Evolutionary conservation across 1,284 basidiomycete genomes (phyloP), one percentile per base, ranked within the genome.

Genomic region (Ustilago tritici): DNA sequence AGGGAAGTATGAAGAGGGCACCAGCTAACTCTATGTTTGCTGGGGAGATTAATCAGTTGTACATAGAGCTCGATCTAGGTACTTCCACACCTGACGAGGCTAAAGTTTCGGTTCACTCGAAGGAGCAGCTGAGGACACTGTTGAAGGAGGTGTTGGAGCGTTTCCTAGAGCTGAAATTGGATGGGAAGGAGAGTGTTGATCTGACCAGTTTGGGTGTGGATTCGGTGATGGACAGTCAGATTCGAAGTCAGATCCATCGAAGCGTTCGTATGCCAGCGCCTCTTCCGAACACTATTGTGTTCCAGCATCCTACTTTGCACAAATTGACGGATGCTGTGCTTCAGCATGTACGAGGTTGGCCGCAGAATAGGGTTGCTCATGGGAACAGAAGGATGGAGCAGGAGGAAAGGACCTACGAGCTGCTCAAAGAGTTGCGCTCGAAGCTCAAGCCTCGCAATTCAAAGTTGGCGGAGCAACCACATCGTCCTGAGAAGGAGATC

Each of bases 171-270:
- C 52, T 70, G n/a, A 63, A 65, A 17, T 56, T 69, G 2, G 62
- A 55, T 4, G 60, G 52, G 17, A 80, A 88, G 34, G 77, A 84
- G 40, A 85, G 87, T 57, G 82, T 84, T 12, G 56, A 77, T 58
- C 19, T 87, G 19, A 88, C 89, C 64, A 72, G 86, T 9, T 87
- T 88, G 35, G 91, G 90, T 31, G 87, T 91, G 43, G 89, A 91
- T 81, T 91, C 90, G 10, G 83, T 91, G 11, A 89, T 90, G 74
- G 89, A 89, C 15, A 89, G 89, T 4, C 86, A 90, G 31, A 88
- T 92, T 36, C 85, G 90, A 5, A 64, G 68, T 46, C 54, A 63
- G 52, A 62, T 78, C 11, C 64, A 78, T 43, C 70, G 71, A 11
- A 53, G 65, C 4, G 32, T 70, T 12, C 67, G 63, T 34, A 63